These are phyloP conservation scores for Persicaria tinctoria DNA, from an alignment of 148 eudicot species.

Conservation along the genomic window DNA sequence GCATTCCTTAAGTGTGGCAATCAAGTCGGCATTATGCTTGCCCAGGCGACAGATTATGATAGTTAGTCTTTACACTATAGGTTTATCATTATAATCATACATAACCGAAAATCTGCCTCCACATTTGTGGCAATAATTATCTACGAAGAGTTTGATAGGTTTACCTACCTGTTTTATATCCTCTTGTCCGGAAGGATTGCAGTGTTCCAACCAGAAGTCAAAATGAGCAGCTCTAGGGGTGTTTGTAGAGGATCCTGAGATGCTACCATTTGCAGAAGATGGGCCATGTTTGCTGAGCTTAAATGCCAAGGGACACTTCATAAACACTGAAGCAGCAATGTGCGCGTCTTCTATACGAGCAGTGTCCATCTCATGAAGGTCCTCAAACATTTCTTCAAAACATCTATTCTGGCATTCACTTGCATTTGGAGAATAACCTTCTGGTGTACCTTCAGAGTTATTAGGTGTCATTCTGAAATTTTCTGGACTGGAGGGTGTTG, in stretches of 20 bases:
- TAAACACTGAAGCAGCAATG: slow-evolving; percentile 19
- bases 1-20: too few species aligned
- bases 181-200: slow-evolving; percentile 44
- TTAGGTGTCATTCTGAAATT: slow-evolving; percentile 18
- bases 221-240: slow-evolving; percentile 51
- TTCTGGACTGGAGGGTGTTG: slow-evolving; percentile 40
- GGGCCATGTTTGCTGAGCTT: slow-evolving; percentile 40
- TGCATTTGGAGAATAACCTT: slow-evolving; percentile 39
- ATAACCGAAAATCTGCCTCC: not conserved
- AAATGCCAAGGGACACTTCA: slow-evolving; percentile 32
- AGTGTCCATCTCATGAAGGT: slow-evolving; percentile 74
- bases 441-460: slow-evolving; percentile 22
- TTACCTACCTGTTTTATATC: slow-evolving; percentile 42
- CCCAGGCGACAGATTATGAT: not conserved
- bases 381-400: slow-evolving; percentile 58
- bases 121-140: not conserved
- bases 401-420: slow-evolving; percentile 50
- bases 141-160: not conserved
- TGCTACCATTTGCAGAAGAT: slow-evolving; percentile 51
- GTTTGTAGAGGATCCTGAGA: slow-evolving; percentile 47
- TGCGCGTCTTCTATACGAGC: slow-evolving; percentile 49
- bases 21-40: not conserved
- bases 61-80: not conserved
- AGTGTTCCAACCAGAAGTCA: slow-evolving; percentile 51
- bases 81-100: not conserved